These are phyloP conservation scores for Neoascochyta sp. DNA, from an alignment of 2,329 filamentous ascomycete species.

Conservation along the genomic window DNA sequence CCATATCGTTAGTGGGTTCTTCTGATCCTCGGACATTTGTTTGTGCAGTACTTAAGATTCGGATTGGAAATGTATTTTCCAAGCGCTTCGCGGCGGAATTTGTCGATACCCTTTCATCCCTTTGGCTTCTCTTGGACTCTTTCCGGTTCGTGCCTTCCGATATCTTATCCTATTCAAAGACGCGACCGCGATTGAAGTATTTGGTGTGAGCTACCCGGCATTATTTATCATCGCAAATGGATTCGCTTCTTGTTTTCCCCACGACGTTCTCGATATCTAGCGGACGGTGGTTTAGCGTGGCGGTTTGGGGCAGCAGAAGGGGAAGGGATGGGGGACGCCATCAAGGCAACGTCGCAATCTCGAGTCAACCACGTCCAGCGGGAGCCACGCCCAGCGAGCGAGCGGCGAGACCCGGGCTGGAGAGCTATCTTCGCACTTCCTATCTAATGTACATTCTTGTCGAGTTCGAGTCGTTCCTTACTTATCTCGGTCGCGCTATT, in stretches of 20 bases:
- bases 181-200: no score
- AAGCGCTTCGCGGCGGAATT: slow-evolving; percentile 32
- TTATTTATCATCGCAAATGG: no score
- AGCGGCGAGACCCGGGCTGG: slow-evolving; percentile 1
- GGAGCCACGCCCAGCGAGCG: no score
- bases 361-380: no score
- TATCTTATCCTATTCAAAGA: no score
- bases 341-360: slow-evolving; percentile 3
- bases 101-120: slow-evolving; percentile 33
- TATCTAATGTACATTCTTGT: slow-evolving; percentile 26
- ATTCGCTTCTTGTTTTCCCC: no score
- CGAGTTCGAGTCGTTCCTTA: slow-evolving; percentile 7
- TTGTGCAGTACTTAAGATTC: slow-evolving; percentile 12
- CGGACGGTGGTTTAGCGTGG: not conserved
- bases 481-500: no score
- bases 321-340: slow-evolving; percentile 10
- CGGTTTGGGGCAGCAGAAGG: slow-evolving; percentile 5
- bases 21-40: slow-evolving; percentile 13
- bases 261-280: no score
- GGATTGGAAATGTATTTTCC: slow-evolving; percentile 11
- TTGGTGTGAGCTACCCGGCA: no score
- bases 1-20: slow-evolving; percentile 12
- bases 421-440: slow-evolving; percentile 9
- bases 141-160: not conserved
- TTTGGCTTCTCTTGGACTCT: slow-evolving; percentile 1